These are phyloP conservation scores for Aspergillus affinis DNA, from an alignment of 495 filamentous ascomycete genomes.

Conservation along the genomic window DNA sequence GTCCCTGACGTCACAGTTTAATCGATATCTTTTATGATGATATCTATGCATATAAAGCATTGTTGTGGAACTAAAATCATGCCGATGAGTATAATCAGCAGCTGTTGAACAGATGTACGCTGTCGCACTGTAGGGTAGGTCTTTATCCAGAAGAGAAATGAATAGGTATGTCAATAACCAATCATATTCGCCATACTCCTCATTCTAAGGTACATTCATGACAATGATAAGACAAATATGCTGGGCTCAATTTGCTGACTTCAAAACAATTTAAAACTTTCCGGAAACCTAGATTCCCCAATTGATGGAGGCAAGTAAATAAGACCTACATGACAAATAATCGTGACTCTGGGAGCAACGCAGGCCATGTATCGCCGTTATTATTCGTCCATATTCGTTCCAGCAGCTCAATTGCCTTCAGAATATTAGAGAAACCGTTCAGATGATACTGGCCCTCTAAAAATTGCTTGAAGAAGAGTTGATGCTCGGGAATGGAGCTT, in stretches of 20 bases:
- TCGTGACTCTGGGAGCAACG: conserved; percentile 4
- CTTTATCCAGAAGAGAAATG: too few species aligned
- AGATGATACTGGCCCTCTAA: conserved; percentile 6
- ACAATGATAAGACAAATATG: not conserved
- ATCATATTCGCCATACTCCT: too few species aligned
- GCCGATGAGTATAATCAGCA: too few species aligned
- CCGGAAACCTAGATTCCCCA: not conserved
- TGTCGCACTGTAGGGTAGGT: too few species aligned
- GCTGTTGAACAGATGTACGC: too few species aligned
- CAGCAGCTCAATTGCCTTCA: conserved; percentile 1
- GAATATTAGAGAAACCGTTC: conserved; percentile 11
- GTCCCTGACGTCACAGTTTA: too few species aligned
- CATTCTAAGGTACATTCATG: too few species aligned
- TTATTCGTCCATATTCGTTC: conserved; percentile 5
- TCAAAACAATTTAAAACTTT: not conserved
- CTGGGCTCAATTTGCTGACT: not conserved
- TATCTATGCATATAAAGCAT: too few species aligned
- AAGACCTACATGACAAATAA: conserved; percentile 7
- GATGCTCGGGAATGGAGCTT: conserved; percentile 1
- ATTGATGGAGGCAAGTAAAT: not conserved
- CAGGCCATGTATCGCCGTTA: conserved; percentile 3
- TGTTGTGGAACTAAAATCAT: too few species aligned
- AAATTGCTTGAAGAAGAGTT: conserved; percentile 3
- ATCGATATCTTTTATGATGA: too few species aligned
- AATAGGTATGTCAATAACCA: too few species aligned